Percentiles rank a stretch among this genome's conserved stretches.
Conservation (phyloP, 306 rosid genomes). For the Bauhinia variegata region DNA sequence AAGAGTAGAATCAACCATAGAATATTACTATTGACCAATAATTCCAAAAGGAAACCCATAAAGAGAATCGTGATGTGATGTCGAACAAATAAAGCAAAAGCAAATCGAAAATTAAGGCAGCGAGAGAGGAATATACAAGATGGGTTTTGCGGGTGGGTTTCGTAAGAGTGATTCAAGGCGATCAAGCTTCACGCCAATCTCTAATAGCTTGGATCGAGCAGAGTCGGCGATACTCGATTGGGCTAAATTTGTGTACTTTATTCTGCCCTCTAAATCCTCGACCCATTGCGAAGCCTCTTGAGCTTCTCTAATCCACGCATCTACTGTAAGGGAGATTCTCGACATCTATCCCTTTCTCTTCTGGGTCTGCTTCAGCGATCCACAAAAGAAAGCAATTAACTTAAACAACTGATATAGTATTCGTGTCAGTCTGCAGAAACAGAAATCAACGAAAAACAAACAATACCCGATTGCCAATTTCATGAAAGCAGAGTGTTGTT, state of each 20-base stretch:
- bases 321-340: not conserved
- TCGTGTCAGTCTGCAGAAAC: not conserved
- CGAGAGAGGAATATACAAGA: conserved; percentile 19
- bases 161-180: conserved; percentile 42
- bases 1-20: not conserved
- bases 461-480: too few relatives aligned
- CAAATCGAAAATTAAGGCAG: not conserved
- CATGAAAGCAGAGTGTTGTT: too few relatives aligned
- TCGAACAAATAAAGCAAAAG: not conserved
- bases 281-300: conserved; percentile 34
- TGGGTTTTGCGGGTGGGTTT: conserved; percentile 39
- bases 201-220: conserved; percentile 31
- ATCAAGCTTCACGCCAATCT: conserved; percentile 36
- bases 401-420: not conserved
- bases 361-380: not conserved
- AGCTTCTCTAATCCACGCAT: conserved; percentile 43
- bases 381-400: too few relatives aligned
- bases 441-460: too few relatives aligned
- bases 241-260: not conserved
- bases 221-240: not conserved
- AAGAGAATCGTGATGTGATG: too few relatives aligned
- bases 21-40: not conserved
- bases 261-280: conserved; percentile 32
- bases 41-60: not conserved
- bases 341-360: not conserved